phyloP scores from a whole-genome alignment of 768 basidiomycete species.

The Mycena maculata region DNA sequence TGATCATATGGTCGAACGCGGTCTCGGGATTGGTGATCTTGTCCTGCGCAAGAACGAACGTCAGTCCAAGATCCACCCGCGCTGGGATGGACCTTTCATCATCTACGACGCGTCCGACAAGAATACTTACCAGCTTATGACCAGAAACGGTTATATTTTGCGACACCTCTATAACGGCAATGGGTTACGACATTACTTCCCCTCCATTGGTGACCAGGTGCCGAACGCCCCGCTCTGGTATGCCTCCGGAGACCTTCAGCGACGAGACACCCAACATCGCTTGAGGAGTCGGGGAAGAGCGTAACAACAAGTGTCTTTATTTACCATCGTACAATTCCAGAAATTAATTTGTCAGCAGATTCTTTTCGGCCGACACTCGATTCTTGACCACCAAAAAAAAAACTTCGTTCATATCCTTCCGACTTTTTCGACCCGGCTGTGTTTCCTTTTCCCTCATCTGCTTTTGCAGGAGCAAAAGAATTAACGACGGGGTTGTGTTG shows the following conservation, averaged over 20 bases:
- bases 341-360: background rate
- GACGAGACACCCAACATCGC: constrained; percentile 12
- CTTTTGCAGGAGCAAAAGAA: constrained; percentile 30
- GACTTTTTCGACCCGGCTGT: background rate
- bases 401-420: constrained; percentile 4
- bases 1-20: constrained; percentile 28
- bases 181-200: constrained; percentile 16
- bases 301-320: background rate
- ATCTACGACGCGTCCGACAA: constrained; percentile 22
- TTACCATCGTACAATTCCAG: background rate
- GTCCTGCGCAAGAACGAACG: no score
- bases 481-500: constrained; percentile 31
- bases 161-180: constrained; percentile 25
- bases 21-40: constrained; percentile 34
- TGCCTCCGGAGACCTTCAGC: constrained; percentile 18
- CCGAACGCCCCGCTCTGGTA: constrained; percentile 22
- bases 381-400: background rate
- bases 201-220: background rate
- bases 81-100: no score
- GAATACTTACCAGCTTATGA: constrained; percentile 39
- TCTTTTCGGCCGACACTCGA: background rate
- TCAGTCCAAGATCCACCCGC: no score
- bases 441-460: background rate
- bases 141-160: constrained; percentile 27
- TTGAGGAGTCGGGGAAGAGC: no score